Base-by-base conservation (phyloP, 495 filamentous ascomycete genomes). In the Aspergillus olivimuriae region DNA sequence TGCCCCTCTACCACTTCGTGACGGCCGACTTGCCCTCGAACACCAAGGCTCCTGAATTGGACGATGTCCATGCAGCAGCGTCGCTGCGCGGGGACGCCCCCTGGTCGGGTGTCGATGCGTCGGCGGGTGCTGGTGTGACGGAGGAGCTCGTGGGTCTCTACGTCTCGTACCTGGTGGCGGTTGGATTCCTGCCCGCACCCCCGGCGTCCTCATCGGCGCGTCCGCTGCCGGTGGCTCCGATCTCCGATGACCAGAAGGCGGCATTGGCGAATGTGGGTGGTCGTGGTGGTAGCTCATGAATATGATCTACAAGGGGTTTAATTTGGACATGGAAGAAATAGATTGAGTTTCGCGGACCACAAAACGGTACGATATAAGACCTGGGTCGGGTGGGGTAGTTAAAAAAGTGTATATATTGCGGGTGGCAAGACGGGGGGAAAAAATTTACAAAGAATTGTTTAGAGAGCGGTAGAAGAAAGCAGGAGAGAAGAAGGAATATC, bases 1-100 rank as follows among this genome's bases (percentile, higher is more conserved):
- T 92, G 77, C 88, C 89, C 1, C 77, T 95, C 19, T 89, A 84
- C 56, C 84, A 95, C 63, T 91, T 94, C 59, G 86, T 85, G 32
- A 83, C 80, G 21, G 75, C 77, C 14, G 83, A 95, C 54, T 76
- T 96, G 7, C 89, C 89, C 0, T 76, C 75, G 7, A 80, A 79
- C 46, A 89, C 87, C 9, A 81, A 80, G 43, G 87, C 89, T 1
- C 89, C 87, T 0, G 86, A 87, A 56, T 70, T 96, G 17, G 84
- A 87, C 44, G 87, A 94, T 52, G 57, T 61, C 12, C 90, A 94
- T 50, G 80, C 90, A 2, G 72, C 73, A 0, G 60, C 68, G 1
- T 72, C 84, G 0, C 64, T 95, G 19, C 73, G 72, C 46, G 61
- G 69, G 0, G 83, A 91, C 55, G 71, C 70, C 0, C 58, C 70